phyloP scores from a whole-genome alignment of 192 early-diverging fungal species.

The Chytriomyces confervae region DNA sequence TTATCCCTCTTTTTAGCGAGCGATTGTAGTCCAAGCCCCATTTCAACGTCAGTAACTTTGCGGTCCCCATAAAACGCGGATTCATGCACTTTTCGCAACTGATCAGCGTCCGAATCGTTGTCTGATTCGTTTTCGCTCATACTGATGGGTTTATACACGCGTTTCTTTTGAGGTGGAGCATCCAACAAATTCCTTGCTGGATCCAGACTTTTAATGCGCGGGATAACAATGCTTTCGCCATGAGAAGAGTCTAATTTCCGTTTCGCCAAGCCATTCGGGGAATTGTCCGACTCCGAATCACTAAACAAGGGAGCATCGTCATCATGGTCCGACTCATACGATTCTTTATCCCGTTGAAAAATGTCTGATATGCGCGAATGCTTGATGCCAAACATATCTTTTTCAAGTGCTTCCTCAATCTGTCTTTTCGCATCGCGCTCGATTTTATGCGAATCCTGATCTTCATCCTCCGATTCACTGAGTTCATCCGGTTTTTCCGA shows the following conservation, averaged over 20 bases:
- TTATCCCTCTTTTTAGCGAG: neutral
- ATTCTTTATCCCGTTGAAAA: neutral
- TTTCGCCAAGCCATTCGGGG: neutral
- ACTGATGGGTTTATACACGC: slow-evolving; percentile 7
- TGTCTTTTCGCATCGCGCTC: neutral
- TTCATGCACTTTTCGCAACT: neutral
- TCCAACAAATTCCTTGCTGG: too few relatives aligned
- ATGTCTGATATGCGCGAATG: neutral
- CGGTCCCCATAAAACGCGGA: slow-evolving; percentile 4
- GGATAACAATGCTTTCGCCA: too few relatives aligned
- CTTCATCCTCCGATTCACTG: slow-evolving; percentile 25
- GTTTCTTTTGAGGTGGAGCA: neutral
- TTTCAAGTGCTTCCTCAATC: slow-evolving; percentile 35
- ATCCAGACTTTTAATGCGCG: too few relatives aligned
- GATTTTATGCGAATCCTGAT: slow-evolving; percentile 1
- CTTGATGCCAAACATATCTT: slow-evolving; percentile 8
- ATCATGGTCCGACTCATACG: neutral
- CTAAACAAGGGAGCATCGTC: neutral
- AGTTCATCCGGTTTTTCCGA: too few relatives aligned
- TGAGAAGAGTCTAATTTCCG: too few relatives aligned
- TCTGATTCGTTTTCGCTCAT: neutral
- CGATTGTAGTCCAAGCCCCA: neutral
- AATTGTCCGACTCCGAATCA: neutral
- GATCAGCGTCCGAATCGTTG: neutral
- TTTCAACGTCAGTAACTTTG: neutral